Conservation (phyloP, 441 rosid species). For the Erodium texanum region DNA sequence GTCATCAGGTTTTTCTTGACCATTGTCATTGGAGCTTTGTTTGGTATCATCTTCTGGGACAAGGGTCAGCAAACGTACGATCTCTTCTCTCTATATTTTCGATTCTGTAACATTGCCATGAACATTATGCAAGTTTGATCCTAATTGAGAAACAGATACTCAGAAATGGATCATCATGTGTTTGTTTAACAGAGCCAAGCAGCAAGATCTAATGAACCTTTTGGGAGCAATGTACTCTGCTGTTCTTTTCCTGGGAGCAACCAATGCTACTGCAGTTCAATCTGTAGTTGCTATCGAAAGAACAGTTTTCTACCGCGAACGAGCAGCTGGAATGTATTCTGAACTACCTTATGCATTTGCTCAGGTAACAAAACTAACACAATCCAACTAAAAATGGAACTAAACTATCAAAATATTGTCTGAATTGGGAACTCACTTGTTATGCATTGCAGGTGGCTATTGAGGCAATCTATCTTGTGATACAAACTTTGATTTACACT, state of each 20-base stretch:
- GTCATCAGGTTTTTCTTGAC: conserved; percentile 66
- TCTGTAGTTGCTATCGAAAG: conserved; percentile 52
- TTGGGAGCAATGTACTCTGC: conserved; percentile 65
- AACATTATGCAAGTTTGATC: too few species aligned
- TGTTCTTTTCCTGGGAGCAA: conserved; percentile 52
- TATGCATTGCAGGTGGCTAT: background rate
- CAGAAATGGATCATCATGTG: background rate
- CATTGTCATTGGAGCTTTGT: conserved; percentile 43
- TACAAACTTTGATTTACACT: background rate
- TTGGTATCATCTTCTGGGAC: conserved; percentile 78
- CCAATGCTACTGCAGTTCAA: conserved; percentile 47
- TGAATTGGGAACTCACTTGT: background rate
- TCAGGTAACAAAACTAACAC: conserved; percentile 30
- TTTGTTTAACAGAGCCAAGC: background rate
- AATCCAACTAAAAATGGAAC: background rate
- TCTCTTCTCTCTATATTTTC: background rate
- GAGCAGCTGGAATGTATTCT: conserved; percentile 83
- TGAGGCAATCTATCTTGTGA: background rate
- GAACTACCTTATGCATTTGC: conserved; percentile 61
- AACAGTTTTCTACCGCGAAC: conserved; percentile 60
- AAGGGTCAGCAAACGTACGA: conserved; percentile 53
- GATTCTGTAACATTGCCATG: background rate
- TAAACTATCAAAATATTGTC: background rate
- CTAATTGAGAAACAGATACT: background rate
- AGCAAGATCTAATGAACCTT: conserved; percentile 35